These are phyloP conservation scores for Alternaria sp. DNA, from an alignment of 2,329 filamentous ascomycete species.

Conservation along the genomic window DNA sequence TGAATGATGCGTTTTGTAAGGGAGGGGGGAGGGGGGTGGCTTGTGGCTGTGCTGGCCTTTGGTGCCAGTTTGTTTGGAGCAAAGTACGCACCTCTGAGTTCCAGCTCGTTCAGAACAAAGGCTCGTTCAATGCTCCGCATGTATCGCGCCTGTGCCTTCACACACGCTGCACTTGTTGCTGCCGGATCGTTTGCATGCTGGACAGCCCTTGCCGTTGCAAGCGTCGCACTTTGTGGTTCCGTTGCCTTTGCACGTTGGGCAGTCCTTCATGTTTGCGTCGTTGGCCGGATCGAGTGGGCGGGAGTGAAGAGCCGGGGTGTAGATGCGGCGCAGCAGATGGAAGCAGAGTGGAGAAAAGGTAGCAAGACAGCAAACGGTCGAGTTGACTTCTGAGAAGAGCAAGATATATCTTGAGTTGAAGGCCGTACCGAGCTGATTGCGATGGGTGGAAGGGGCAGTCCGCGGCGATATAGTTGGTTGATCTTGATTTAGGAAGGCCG, in stretches of 20 bases:
- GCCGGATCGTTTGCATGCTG: slow-evolving; percentile 41
- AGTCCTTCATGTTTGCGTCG: slow-evolving; percentile 40
- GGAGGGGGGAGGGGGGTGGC: neutral
- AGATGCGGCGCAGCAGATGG: slow-evolving; percentile 1
- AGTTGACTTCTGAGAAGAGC: neutral
- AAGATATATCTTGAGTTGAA: slow-evolving; percentile 4
- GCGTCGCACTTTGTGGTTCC: slow-evolving; percentile 46
- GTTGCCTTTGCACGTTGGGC: slow-evolving; percentile 46
- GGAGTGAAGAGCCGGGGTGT: slow-evolving; percentile 18
- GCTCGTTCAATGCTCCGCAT: slow-evolving; percentile 37
- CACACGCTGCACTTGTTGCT: slow-evolving; percentile 43
- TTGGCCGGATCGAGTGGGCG: slow-evolving; percentile 18
- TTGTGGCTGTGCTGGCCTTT: slow-evolving; percentile 8
- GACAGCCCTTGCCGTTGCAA: slow-evolving; percentile 44
- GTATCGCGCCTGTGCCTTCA: slow-evolving; percentile 47
- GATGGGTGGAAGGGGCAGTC: slow-evolving; percentile 17
- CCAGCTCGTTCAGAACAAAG: slow-evolving; percentile 2
- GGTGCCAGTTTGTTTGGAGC: neutral
- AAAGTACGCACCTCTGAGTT: slow-evolving; percentile 8
- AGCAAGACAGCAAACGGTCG: neutral
- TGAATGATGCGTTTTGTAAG: slow-evolving; percentile 9
- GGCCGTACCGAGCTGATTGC: neutral
- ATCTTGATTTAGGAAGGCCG: slow-evolving; percentile 6
- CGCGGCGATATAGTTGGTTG: slow-evolving; percentile 3
- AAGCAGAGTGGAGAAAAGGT: neutral